Evolutionary conservation across 257 asterid genomes (phyloP), one percentile per base, ranked within the genome.

Genomic region (Agastache rugosa): DNA sequence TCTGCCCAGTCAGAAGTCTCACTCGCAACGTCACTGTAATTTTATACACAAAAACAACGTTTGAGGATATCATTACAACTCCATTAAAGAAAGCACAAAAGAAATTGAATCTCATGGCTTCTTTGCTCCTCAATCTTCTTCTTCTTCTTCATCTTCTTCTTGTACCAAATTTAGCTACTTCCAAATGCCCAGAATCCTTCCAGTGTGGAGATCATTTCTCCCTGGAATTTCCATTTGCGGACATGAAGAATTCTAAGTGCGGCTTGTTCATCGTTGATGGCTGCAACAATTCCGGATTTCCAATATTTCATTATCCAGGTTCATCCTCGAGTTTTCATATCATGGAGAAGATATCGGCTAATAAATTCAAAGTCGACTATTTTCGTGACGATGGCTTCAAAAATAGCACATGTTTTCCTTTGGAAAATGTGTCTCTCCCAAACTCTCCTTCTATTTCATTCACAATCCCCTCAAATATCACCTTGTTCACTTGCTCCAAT

Each of bases 301-400:
- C 20, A 47, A n/a, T 15, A 47, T 3, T 47, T 15, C 54, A 47
- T 14, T 16, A 20, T 15, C 54, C 1, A 15, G 51, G 54, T 15
- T 47, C 54, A 47, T n/a, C 17, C 54, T 15, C 8, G 6, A n/a
- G 54, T 16, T 47, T 14, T 47, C 48, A 35, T 34, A 17, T 62
- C 8, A 2, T 62, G 8, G 8, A 3, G 8, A 37, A n/a, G 1
- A 37, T n/a, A 8, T 63, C 51, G 0, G 2, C 51, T 17, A 63
- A 63, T 19, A 37, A 37, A 63, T 10, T 63, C 51, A 63, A 39
- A 39, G 69, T 45, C 59, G 29, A 67, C 25, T 4, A 3, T 67
- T 6, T 1, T 50, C 59, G 16, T 0, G 1, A 37, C 8, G 39
- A 35, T 35, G 39, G 39, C 8, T 7, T 35, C 9, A 31, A 35